Evolutionary conservation across 176 grass and related monocot genomes (phyloP).

Genomic region (Eremochloa ophiuroides): DNA sequence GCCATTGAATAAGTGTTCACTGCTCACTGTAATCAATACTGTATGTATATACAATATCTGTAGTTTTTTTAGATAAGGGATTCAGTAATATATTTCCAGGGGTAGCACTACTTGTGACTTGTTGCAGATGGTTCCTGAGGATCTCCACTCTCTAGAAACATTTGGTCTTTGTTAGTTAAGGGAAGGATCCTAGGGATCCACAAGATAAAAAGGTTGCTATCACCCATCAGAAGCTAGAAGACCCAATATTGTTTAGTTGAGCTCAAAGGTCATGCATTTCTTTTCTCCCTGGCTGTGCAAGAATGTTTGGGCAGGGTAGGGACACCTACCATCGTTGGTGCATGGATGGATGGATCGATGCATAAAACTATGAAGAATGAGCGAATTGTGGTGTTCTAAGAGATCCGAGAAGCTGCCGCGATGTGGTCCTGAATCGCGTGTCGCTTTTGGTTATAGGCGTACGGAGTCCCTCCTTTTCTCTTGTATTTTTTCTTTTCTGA

Average conservation of each 20-base stretch:
- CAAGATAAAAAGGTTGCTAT: neutral
- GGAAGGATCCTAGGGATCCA: slow-evolving; percentile 43
- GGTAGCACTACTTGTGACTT: neutral
- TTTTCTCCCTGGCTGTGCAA: neutral
- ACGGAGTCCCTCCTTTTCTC: neutral
- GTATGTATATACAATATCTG: neutral
- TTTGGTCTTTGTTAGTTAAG: slow-evolving; percentile 20
- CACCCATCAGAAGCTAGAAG: neutral
- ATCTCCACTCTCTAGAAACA: neutral
- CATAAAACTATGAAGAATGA: neutral
- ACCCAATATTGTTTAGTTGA: neutral
- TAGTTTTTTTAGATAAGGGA: too few relatives aligned
- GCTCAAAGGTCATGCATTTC: neutral
- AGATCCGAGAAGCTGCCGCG: slow-evolving; percentile 28
- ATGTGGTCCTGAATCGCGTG: slow-evolving; percentile 39
- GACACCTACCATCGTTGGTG: neutral
- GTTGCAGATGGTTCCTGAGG: neutral
- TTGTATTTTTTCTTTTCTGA: neutral
- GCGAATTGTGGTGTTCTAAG: slow-evolving; percentile 1
- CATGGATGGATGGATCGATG: neutral
- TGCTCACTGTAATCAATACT: neutral
- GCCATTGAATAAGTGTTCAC: slow-evolving; percentile 15
- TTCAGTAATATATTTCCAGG: too few relatives aligned
- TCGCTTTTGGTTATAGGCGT: too few relatives aligned
- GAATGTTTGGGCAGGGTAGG: slow-evolving; percentile 38